Evolutionary conservation across 1,284 basidiomycete genomes (phyloP), one percentile per base, ranked within the genome.

Genomic region (Kwoniella shivajii): DNA sequence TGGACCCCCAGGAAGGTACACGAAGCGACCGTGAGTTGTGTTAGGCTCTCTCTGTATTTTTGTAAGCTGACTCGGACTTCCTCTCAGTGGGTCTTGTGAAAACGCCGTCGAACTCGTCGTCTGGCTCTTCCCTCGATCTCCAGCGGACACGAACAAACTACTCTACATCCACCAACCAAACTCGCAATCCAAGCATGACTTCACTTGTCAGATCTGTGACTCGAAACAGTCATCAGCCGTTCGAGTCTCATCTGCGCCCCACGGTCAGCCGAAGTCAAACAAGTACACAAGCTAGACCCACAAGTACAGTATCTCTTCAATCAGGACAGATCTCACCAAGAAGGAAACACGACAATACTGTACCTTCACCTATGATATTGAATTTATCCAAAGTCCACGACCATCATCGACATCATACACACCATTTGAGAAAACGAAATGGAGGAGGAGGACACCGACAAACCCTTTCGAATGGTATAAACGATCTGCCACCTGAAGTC

Each of bases 401-500:
- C 33, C 46, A 54, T 20, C 60, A 60, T 44, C 51, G 49, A 16
- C 61, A 64, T 39, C 60, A 64, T 29, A 54, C 48, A 18, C 57
- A 57, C 24, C 57, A 61, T 50, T 45, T 58, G 22, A 33, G 44
- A 14, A 11, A 34, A 30, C 38, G 39, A 22, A 51, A 43, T 20
- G 57, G 48, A 38, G 9, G 16, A 18, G 54, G 45, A 7, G 29
- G 50, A n/a, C 38, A 26, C 10, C 26, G 31, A 16, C n/a, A 20
- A 6, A 29, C 49, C 3, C 18, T 29, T 4, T 18, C n/a, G n/a
- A 31, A 31, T 13, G 61, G 57, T 20, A 57, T 62, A 7, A 54
- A 62, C 43, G 67, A 72, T 29, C 50, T 69, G 13, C 52, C 67
- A 0, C 66, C 76, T 4, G 73, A 76, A 26, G 57, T 66, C 1